These are phyloP conservation scores for Pulveroboletus sp. DNA, from an alignment of 768 basidiomycete species.

Conservation along the genomic window DNA sequence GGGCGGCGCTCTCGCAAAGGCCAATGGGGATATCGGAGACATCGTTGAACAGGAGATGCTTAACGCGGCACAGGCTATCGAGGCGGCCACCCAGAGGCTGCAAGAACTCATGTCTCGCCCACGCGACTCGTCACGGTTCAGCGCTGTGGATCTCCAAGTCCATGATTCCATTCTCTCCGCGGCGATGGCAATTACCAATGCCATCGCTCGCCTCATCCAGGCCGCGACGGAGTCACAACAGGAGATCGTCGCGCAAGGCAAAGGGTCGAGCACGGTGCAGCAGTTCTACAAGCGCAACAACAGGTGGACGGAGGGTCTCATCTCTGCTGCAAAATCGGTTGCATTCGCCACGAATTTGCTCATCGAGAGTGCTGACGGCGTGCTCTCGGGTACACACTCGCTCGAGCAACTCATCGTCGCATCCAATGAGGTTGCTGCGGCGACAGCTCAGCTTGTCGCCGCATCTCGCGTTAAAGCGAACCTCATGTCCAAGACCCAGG, in stretches of 20 bases:
- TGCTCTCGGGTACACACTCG: constrained; percentile 93
- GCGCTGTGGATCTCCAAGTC: constrained; percentile 89
- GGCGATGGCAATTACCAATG: constrained; percentile 92
- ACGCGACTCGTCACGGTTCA: constrained; percentile 81
- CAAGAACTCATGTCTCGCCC: constrained; percentile 91
- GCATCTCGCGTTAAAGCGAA: constrained; percentile 98
- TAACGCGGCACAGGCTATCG: constrained; percentile 89
- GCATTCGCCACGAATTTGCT: constrained; percentile 94
- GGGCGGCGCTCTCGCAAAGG: constrained; percentile 60
- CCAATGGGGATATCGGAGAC: constrained; percentile 92
- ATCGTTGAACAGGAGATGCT: constrained; percentile 97
- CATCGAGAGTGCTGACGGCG: constrained; percentile 97
- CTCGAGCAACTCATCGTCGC: constrained; percentile 98
- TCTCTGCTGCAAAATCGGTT: constrained; percentile 96
- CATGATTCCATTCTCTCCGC: constrained; percentile 96
- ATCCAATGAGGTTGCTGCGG: constrained; percentile 97
- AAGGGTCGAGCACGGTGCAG: constrained; percentile 85
- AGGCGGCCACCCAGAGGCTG: constrained; percentile 83
- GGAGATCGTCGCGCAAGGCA: constrained; percentile 95
- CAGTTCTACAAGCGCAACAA: constrained; percentile 99
- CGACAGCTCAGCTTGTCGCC: constrained; percentile 97
- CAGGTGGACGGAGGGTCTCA: constrained; percentile 98
- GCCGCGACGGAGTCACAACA: constrained; percentile 98
- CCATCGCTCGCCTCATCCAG: constrained; percentile 90
- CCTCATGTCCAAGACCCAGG: constrained; percentile 98